Percentiles rank a stretch among this genome's conserved stretches.
phyloP scores from a whole-genome alignment of 768 basidiomycete species.

The Nidularia pulvinata region DNA sequence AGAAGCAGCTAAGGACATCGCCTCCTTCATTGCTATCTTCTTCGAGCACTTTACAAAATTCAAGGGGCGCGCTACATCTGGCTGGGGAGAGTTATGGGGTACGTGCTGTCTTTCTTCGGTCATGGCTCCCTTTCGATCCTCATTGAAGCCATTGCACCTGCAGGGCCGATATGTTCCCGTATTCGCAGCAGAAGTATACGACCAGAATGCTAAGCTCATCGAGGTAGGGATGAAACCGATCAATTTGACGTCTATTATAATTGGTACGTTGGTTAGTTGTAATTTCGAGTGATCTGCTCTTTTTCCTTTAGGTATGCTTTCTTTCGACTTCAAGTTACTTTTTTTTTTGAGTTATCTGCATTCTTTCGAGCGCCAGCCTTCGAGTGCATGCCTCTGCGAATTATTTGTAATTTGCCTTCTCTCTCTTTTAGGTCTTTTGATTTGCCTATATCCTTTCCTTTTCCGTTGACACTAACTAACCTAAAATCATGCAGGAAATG shows the following conservation, averaged over 20 bases:
- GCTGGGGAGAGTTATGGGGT: slow-evolving; percentile 81
- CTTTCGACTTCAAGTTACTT: no score
- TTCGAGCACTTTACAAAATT: slow-evolving; percentile 75
- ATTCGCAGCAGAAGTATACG: slow-evolving; percentile 77
- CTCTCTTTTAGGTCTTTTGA: no score
- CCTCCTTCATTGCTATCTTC: slow-evolving; percentile 70
- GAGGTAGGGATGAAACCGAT: slow-evolving; percentile 52
- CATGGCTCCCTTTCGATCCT: not conserved
- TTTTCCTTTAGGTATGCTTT: not conserved
- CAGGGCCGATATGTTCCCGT: slow-evolving; percentile 73
- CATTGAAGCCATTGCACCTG: not conserved
- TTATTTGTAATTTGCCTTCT: no score
- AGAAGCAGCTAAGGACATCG: slow-evolving; percentile 70
- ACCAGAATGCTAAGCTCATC: slow-evolving; percentile 60
- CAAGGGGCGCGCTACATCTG: slow-evolving; percentile 68
- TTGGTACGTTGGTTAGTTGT: slow-evolving; percentile 37
- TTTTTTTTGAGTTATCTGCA: no score
- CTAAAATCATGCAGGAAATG: slow-evolving; percentile 45
- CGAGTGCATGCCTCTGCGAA: no score
- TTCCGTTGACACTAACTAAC: not conserved
- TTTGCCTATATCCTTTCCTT: not conserved
- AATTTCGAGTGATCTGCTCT: not conserved
- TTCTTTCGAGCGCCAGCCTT: no score
- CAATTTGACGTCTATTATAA: slow-evolving; percentile 73
- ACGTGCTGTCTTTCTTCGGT: slow-evolving; percentile 11